Evolutionary conservation across 2,329 filamentous ascomycete species (phyloP), one percentile per base, ranked within the genome.

Genomic region (Curvularia eragrostidis): DNA sequence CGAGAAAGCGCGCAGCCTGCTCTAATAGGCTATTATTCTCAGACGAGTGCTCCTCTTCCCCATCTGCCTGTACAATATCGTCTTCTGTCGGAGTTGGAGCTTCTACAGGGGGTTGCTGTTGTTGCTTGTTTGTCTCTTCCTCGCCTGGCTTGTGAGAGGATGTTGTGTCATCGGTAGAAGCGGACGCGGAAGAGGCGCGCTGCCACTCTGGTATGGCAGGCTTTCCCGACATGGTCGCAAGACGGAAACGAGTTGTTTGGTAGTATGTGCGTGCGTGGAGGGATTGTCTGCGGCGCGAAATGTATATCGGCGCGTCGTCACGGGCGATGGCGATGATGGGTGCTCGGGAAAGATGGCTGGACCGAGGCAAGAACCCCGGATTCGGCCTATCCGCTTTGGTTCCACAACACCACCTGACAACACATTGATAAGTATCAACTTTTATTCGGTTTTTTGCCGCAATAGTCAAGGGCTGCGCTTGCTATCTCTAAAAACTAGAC

Each of bases 1-100:
- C 81, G 3, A 97, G 83, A 71, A 97, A 97, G 52, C 82, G 85
- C 42, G 84, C 83, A 26, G 93, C 92, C 71, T 92, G 86, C 15
- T 91, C 86, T 34, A 91, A 70, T 34, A 78, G 52, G 12, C 64
- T 52, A 18, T 46, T 19, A 18, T 57, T 57, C 13, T 61, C 46
- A n/a, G 41, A 3, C 1, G 41, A 8, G 13, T 50, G 41, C 8
- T 60, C 46, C 13, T 58, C 48, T 54, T 52, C 57, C 12, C 46
- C 34, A 3, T 58, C 57, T 5, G 18, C 21, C 39, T 41, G 43
- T 24, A 52, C 51, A 8, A 56, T 8, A 47, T 62, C 50, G 7
- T 61, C 56, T 44, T 59, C 58, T 28, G 53, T 58, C 9, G 56
- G 57, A 13, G 53, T 62, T 30, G 62, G 50, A n/a, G 65, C 68